Evolutionary conservation across 805 yeast species (phyloP), one percentile per base, ranked within the genome.

Genomic region (Candida piceae): DNA sequence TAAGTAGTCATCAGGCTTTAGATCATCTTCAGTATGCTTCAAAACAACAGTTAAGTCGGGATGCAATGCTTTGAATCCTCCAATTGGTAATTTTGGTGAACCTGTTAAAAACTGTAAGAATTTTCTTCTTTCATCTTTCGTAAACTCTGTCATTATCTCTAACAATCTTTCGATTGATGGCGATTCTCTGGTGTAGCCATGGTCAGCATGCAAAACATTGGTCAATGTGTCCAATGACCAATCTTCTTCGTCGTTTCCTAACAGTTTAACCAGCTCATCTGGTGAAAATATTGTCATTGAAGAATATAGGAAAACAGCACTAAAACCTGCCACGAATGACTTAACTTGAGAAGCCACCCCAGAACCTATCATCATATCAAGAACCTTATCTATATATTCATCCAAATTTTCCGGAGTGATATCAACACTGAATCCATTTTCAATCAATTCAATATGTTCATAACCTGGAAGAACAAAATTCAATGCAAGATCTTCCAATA

Each of bases 81-180:
- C 97, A 52, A 87, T 74, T 1, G 98, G 98, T 32, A 93, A 62
- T 44, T 80, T 85, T 6, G 97, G 96, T 1, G 96, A 78, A 0
- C 97, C 97, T 0, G 97, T 90, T 42, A 89, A 64, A 57, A 90
- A 90, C 57, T 86, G 95, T 31, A 88, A 62, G 52, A 90, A 90
- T 23, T 69, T 61, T 25, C 97, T 69, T 42, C 83, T 76, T 43
- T 87, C 84, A 1, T 61, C 55, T 2, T 49, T 47, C 21, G 60
- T 53, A 43, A 88, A 81, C 6, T 64, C 63, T 3, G 74, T 55
- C 74, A 93, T 66, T 2, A 85, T 67, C 24, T 68, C 67, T n/a
- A 88, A 57, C 29, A 93, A 62, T 38, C 72, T 67, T 40, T 69
- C 71, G 4, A 90, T 76, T 0, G 81, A 68, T 12, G 59, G 59